Evolutionary conservation across 352 stramenopile species (phyloP), one percentile per base, ranked within the genome.

Genomic region (Pythium aristosporum): DNA sequence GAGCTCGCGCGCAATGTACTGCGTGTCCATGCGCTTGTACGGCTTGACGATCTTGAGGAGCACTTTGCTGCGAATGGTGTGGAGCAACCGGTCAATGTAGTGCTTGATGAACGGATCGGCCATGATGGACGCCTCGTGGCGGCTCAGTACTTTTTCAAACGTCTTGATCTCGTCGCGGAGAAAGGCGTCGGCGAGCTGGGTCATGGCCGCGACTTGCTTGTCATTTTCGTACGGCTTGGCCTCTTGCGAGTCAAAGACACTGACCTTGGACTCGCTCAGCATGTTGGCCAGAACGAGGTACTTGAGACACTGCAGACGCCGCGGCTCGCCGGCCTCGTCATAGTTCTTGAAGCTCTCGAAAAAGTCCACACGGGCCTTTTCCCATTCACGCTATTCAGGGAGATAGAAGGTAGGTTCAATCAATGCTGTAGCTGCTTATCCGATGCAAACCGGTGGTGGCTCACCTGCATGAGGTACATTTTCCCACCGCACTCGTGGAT

Each of bases 331-430:
- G n/a, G 95, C 95, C 73, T 98, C 95, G 71, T 98, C 95, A 68
- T 97, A 98, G 63, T 85, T 97, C 70, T 98, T 98, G 73, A 98
- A 98, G 11, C 91, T 93, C 54, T 97, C 91, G 63, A 98, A 98
- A 54, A 98, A 98, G 25, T 96, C 92, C 53, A 92, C 96, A 0
- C 84, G 87, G 0, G 92, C 95, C 46, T 94, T 92, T 59, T 98
- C 87, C 80, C 96, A 98, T 57, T 98, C 91, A 7, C 89, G 80
- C 71, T 96, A 30, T 30, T 5, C 25, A 30, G 25, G 25, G 25
- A 30, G 25, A 30, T 2, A 30, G 25, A 30, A 5, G 5, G 5
- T 5, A 5, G 25, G 25, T 30, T 30, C 25, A 30, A 30, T 30
- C 25, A 30, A 30, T 30, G 5, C 25, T 30, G 25, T 30, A 30